Conservation (phyloP, 148 eudicot species). For the Rhododendron mucronatum region DNA sequence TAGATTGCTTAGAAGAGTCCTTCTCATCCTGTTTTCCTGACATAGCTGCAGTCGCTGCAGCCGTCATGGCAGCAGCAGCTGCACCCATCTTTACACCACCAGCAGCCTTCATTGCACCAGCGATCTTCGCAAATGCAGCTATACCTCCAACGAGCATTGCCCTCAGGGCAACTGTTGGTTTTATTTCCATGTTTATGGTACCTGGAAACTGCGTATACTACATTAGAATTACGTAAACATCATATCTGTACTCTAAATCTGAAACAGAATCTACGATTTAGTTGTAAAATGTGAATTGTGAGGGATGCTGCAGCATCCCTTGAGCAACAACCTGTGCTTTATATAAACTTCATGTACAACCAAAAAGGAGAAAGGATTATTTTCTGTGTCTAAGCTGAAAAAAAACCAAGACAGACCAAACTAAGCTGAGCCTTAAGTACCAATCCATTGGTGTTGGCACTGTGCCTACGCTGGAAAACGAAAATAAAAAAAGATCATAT, state of each 20-base stretch:
- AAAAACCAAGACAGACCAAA: neutral
- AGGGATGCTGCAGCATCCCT: neutral
- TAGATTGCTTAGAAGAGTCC: slow-evolving; percentile 22
- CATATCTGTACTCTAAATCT: neutral
- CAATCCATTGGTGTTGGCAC: neutral
- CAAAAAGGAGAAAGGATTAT: neutral
- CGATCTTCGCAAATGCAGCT: slow-evolving; percentile 81
- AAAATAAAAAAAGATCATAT: neutral
- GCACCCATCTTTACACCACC: slow-evolving; percentile 86
- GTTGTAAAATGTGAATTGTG: neutral
- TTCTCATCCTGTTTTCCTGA: slow-evolving; percentile 60
- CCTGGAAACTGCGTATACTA: slow-evolving; percentile 7
- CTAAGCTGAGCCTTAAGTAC: neutral
- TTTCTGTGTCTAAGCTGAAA: neutral
- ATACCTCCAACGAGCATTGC: slow-evolving; percentile 89
- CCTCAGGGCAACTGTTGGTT: slow-evolving; percentile 87
- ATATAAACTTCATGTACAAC: neutral
- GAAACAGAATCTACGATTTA: neutral
- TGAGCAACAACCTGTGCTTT: neutral
- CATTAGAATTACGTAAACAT: neutral
- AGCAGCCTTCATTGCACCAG: slow-evolving; percentile 76
- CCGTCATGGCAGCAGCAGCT: slow-evolving; percentile 85
- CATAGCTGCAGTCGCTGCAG: slow-evolving; percentile 82
- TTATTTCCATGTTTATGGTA: slow-evolving; percentile 45
- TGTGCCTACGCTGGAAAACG: neutral